A percentile compares a stretch with the other conserved stretches of the same genome.
Conservation (phyloP, 2,329 filamentous ascomycete species). For the Knufia fluminis region DNA sequence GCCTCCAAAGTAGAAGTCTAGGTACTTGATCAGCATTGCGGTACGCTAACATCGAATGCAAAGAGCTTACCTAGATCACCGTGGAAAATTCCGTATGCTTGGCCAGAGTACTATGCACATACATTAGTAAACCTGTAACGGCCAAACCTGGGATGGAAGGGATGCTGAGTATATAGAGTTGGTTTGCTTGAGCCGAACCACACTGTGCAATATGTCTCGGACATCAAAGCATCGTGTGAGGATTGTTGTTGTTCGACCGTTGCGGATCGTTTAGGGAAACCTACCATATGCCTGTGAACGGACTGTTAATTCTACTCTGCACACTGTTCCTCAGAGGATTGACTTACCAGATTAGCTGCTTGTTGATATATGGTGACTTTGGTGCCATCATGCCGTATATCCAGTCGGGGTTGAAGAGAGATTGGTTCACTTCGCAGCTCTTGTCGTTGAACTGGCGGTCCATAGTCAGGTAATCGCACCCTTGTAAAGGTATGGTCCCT, state of each 20-base stretch:
- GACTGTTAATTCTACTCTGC: neutral
- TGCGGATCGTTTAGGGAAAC: no score
- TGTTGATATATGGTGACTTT: conserved; percentile 36
- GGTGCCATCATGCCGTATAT: conserved; percentile 37
- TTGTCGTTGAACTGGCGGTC: conserved; percentile 37
- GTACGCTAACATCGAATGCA: no score
- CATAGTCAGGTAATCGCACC: conserved; percentile 26
- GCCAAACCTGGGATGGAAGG: no score
- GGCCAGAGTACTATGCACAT: conserved; percentile 37
- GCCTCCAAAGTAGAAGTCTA: conserved; percentile 44
- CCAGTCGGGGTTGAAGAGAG: conserved; percentile 41
- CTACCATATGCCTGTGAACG: no score
- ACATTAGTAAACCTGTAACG: neutral
- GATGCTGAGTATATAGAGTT: no score
- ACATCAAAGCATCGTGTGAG: no score
- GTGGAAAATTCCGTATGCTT: conserved; percentile 45
- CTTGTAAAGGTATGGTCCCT: conserved; percentile 39
- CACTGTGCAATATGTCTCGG: no score
- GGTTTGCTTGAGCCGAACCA: no score
- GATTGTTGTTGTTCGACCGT: no score
- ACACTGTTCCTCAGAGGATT: neutral
- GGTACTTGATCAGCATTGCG: no score
- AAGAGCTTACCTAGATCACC: no score
- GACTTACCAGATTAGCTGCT: conserved; percentile 36
- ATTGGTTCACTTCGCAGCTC: conserved; percentile 40